Conservation (phyloP, 1,284 basidiomycete genomes). For the Somion occarium region DNA sequence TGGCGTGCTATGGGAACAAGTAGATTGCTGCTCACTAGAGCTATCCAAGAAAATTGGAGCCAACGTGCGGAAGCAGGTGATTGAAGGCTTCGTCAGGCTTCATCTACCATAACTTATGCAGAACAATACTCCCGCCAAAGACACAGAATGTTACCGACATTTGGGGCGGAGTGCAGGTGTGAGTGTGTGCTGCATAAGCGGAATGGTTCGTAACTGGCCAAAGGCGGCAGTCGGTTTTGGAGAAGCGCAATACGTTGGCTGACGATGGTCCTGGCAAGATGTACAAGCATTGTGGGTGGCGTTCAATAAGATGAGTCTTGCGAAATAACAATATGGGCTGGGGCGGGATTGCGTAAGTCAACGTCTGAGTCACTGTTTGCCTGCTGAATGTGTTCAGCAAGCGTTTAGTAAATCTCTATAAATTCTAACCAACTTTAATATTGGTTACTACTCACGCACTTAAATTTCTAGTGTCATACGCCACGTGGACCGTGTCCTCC, state of each 20-base stretch:
- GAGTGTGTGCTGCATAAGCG: neutral
- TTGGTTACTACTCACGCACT: neutral
- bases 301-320: neutral
- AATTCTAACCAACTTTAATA: neutral
- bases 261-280: neutral
- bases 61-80: neutral
- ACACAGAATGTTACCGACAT: neutral
- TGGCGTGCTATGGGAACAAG: constrained; percentile 12
- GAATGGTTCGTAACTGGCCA: neutral
- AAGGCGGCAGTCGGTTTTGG: neutral
- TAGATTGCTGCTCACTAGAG: constrained; percentile 5
- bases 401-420: too few relatives aligned
- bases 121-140: neutral
- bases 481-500: neutral
- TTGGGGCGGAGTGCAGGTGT: neutral
- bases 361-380: neutral
- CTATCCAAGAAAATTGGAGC: neutral
- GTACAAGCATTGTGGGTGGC: neutral
- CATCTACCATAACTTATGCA: neutral
- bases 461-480: neutral
- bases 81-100: neutral
- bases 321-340: neutral
- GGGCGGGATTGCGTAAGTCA: too few relatives aligned
- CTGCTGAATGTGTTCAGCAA: neutral
- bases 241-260: neutral